phyloP scores from a whole-genome alignment of 202 grass and related monocot genomes.

The Cymbopogon flexuosus region DNA sequence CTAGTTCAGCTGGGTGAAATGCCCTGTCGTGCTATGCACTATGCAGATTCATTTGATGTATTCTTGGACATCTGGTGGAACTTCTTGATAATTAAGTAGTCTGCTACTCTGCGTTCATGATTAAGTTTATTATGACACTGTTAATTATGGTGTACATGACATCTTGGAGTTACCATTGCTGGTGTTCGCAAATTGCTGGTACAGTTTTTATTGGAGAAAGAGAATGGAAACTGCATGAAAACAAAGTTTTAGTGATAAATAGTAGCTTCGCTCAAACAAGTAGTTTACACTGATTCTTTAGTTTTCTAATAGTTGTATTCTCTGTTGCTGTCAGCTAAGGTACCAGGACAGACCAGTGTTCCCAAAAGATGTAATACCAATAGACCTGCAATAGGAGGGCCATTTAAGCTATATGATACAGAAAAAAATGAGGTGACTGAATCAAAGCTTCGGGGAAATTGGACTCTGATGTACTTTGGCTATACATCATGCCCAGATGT shows the following conservation, averaged over 20 bases:
- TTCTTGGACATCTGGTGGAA: not conserved
- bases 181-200: not conserved
- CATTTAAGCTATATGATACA: constrained; percentile 85
- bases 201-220: not conserved
- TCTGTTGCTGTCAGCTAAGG: constrained; percentile 32
- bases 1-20: constrained; percentile 13
- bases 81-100: not conserved
- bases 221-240: not conserved
- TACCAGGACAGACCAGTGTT: constrained; percentile 36
- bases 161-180: not conserved
- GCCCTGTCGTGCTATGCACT: not conserved
- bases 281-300: constrained; percentile 17
- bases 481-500: constrained; percentile 86
- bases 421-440: constrained; percentile 69
- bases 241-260: constrained; percentile 4
- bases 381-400: constrained; percentile 83
- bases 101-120: not conserved
- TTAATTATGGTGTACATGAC: not conserved
- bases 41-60: not conserved
- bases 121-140: not conserved
- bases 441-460: constrained; percentile 67
- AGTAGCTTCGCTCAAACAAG: constrained; percentile 18
- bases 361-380: constrained; percentile 73
- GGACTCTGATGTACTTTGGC: constrained; percentile 86
- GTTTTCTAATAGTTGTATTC: constrained; percentile 6